Evolutionary conservation across 352 stramenopile genomes (phyloP).

Genomic region (Pythium periplocum): DNA sequence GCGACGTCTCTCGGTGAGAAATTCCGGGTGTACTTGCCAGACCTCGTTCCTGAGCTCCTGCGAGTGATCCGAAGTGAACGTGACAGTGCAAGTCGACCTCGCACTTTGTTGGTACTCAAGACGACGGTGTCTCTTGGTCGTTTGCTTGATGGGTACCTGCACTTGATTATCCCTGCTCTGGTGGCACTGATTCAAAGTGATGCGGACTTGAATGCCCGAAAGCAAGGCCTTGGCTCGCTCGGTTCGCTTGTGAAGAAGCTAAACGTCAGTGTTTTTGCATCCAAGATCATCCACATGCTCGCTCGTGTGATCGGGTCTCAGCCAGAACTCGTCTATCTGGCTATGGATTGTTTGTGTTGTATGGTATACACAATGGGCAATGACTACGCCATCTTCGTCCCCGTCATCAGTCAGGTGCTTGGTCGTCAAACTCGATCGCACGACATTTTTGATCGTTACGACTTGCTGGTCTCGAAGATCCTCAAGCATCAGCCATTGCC

Average conservation of each 20-base stretch:
- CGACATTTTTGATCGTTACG: slow-evolving; percentile 86
- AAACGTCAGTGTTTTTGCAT: slow-evolving; percentile 84
- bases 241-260: slow-evolving; percentile 86
- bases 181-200: slow-evolving; percentile 82
- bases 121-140: slow-evolving; percentile 70
- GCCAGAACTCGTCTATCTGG: slow-evolving; percentile 78
- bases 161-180: slow-evolving; percentile 79
- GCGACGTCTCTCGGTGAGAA: slow-evolving; percentile 77
- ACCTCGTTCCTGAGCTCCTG: slow-evolving; percentile 86
- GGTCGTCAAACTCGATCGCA: slow-evolving; percentile 63
- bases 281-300: slow-evolving; percentile 89
- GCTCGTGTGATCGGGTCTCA: slow-evolving; percentile 79
- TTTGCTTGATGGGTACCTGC: slow-evolving; percentile 76
- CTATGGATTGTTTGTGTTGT: slow-evolving; percentile 84
- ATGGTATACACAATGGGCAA: slow-evolving; percentile 89
- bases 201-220: slow-evolving; percentile 72
- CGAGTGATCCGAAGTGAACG: slow-evolving; percentile 80
- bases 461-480: slow-evolving; percentile 84
- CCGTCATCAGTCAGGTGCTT: slow-evolving; percentile 79
- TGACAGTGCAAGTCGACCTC: slow-evolving; percentile 54
- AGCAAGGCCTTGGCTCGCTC: slow-evolving; percentile 76
- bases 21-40: slow-evolving; percentile 87
- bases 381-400: slow-evolving; percentile 87
- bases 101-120: slow-evolving; percentile 75
- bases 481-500: slow-evolving; percentile 83